Percentiles rank a stretch among this genome's conserved stretches.
Evolutionary conservation across 2,329 filamentous ascomycete species (phyloP).

Genomic region (Claviceps fusiformis): DNA sequence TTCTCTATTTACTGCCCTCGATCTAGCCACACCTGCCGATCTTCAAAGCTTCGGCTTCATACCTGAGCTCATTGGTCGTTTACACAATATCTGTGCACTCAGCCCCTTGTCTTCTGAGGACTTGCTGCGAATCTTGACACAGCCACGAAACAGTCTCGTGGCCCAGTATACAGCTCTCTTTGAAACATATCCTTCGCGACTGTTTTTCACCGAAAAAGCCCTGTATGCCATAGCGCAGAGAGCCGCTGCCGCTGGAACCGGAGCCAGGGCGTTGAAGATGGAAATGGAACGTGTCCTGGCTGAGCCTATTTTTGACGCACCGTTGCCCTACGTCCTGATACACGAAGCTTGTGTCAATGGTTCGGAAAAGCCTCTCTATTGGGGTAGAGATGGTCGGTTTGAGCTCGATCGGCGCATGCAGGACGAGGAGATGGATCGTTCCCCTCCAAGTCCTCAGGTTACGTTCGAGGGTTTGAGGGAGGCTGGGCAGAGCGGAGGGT

Average conservation of each 20-base stretch:
- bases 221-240: conserved; percentile 66
- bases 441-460: conserved; percentile 8
- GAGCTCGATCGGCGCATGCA: conserved; percentile 55
- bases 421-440: conserved; percentile 39
- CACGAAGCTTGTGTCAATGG: conserved; percentile 56
- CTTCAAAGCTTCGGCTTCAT: conserved; percentile 83
- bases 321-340: conserved; percentile 61
- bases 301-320: conserved; percentile 72
- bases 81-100: conserved; percentile 80
- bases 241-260: conserved; percentile 51
- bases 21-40: conserved; percentile 62
- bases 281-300: conserved; percentile 68
- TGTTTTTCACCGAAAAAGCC: conserved; percentile 72
- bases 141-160: conserved; percentile 78
- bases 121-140: conserved; percentile 78
- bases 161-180: conserved; percentile 85
- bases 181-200: conserved; percentile 60
- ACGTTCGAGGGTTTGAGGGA: conserved; percentile 30
- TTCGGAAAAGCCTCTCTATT: conserved; percentile 44
- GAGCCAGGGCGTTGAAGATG: conserved; percentile 65
- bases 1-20: conserved; percentile 42
- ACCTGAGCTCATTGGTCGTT: conserved; percentile 86
- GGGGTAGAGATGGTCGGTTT: conserved; percentile 56
- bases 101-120: conserved; percentile 55
- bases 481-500: conserved; percentile 33